These are phyloP conservation scores for Leishmania arabica DNA, from an alignment of 208 protist genomes.

Conservation along the genomic window DNA sequence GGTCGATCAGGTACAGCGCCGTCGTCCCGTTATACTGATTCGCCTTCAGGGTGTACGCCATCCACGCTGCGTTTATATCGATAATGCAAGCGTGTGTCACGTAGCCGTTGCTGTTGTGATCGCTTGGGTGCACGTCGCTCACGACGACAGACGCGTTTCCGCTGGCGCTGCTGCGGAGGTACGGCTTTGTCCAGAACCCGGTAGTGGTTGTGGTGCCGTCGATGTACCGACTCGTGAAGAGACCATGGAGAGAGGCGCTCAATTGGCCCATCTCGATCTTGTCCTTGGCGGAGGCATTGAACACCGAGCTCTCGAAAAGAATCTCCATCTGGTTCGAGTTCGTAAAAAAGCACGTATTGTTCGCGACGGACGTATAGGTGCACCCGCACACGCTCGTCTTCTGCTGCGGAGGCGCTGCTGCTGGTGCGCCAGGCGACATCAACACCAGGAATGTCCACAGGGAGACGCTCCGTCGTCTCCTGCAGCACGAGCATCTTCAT, in stretches of 20 bases:
- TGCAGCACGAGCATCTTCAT: not conserved
- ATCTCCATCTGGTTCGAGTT: slow-evolving; percentile 28
- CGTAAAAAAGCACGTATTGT: slow-evolving; percentile 47
- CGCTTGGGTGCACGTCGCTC: slow-evolving; percentile 48
- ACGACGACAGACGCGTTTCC: slow-evolving; percentile 16
- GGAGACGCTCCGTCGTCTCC: not conserved
- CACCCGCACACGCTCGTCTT: slow-evolving; percentile 30
- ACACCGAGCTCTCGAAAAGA: slow-evolving; percentile 30
- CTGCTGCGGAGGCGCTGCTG: not conserved
- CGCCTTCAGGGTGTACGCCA: slow-evolving; percentile 26
- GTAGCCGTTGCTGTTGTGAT: slow-evolving; percentile 18
- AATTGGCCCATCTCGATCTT: slow-evolving; percentile 16
- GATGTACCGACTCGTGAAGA: slow-evolving; percentile 33
- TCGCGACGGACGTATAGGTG: slow-evolving; percentile 21
- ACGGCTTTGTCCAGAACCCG: slow-evolving; percentile 50
- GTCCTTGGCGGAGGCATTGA: slow-evolving; percentile 9
- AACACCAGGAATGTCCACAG: not conserved
- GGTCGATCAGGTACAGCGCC: slow-evolving; percentile 48
- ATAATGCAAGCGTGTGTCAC: slow-evolving; percentile 39
- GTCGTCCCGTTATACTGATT: slow-evolving; percentile 38
- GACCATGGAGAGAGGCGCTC: slow-evolving; percentile 16
- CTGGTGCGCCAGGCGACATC: not conserved
- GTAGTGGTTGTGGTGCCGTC: slow-evolving; percentile 5
- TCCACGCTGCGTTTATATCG: slow-evolving; percentile 36
- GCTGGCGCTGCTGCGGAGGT: slow-evolving; percentile 33